phyloP scores from a whole-genome alignment of 805 yeast species.

The Candida yuanshanica region DNA sequence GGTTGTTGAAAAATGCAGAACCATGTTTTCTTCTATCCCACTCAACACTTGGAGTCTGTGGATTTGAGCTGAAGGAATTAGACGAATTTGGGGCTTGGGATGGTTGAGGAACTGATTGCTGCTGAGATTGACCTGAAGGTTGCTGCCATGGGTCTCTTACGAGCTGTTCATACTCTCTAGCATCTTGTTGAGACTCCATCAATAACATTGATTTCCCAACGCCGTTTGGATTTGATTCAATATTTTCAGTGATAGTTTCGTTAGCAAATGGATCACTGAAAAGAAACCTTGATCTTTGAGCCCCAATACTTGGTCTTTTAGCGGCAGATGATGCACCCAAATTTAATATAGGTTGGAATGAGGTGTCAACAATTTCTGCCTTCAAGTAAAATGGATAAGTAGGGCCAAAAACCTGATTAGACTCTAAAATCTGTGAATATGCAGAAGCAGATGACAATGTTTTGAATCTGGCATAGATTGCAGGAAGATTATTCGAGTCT shows the following conservation, averaged over 20 bases:
- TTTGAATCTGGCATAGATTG: conserved; percentile 39
- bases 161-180: conserved; percentile 35
- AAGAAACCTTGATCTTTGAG: conserved; percentile 61
- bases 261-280: conserved; percentile 59
- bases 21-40: conserved; percentile 52
- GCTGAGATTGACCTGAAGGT: conserved; percentile 7
- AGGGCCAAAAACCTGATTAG: conserved; percentile 45
- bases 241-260: conserved; percentile 21
- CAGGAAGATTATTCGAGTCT: conserved; percentile 27
- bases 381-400: conserved; percentile 32
- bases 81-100: conserved; percentile 11
- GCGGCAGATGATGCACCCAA: conserved; percentile 27
- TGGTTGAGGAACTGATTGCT: conserved; percentile 16
- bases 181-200: conserved; percentile 32
- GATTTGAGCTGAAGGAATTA: conserved; percentile 24
- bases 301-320: conserved; percentile 50
- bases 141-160: conserved; percentile 40
- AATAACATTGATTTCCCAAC: conserved; percentile 36
- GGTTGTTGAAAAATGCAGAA: conserved; percentile 43
- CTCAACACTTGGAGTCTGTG: conserved; percentile 37
- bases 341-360: conserved; percentile 14
- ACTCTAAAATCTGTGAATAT: conserved; percentile 34
- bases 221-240: conserved; percentile 25
- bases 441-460: conserved; percentile 39
- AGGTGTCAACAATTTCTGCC: conserved; percentile 36